A percentile compares a stretch with the other conserved stretches of the same genome.
These are phyloP conservation scores for Rhizopogon vesiculosus DNA, from an alignment of 768 basidiomycete species.

Conservation along the genomic window DNA sequence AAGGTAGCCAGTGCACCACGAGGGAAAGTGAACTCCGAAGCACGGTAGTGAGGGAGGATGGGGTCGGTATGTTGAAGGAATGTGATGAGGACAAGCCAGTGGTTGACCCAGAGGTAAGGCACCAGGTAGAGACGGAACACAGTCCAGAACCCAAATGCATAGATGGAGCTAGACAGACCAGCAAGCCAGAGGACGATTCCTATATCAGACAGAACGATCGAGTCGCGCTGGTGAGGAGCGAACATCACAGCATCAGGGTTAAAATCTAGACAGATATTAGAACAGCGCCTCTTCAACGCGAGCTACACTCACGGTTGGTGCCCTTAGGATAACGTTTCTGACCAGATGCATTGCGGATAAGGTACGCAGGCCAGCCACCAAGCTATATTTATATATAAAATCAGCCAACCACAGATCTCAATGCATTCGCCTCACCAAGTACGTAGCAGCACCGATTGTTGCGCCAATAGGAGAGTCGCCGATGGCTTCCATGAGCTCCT, in stretches of 20 bases:
- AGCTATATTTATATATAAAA: slow-evolving; percentile 48
- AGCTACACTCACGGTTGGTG: slow-evolving; percentile 64
- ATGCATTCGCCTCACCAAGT: slow-evolving; percentile 43
- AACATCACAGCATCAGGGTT: slow-evolving; percentile 77
- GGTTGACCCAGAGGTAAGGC: slow-evolving; percentile 92
- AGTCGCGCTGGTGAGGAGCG: slow-evolving; percentile 67
- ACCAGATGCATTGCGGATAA: slow-evolving; percentile 80
- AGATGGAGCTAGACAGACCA: slow-evolving; percentile 49
- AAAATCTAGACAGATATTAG: slow-evolving; percentile 51
- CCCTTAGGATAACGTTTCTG: slow-evolving; percentile 74
- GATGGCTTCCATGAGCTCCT: slow-evolving; percentile 78
- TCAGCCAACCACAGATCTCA: not conserved
- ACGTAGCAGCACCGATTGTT: slow-evolving; percentile 44
- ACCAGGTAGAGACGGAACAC: slow-evolving; percentile 79
- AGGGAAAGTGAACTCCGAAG: slow-evolving; percentile 84
- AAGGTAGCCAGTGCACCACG: slow-evolving; percentile 92
- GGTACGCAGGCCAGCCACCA: slow-evolving; percentile 83
- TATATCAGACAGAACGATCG: slow-evolving; percentile 79
- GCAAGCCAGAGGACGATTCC: slow-evolving; percentile 75
- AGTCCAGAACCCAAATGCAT: slow-evolving; percentile 59
- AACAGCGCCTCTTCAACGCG: not conserved
- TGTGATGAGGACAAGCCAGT: slow-evolving; percentile 95
- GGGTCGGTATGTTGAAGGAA: slow-evolving; percentile 99
- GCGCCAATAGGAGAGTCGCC: slow-evolving; percentile 88
- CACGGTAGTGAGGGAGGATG: slow-evolving; percentile 88